Evolutionary conservation across 1,139 yeast genomes (phyloP), one percentile per base, ranked within the genome.

Genomic region (Arxiozyma heterogenica): DNA sequence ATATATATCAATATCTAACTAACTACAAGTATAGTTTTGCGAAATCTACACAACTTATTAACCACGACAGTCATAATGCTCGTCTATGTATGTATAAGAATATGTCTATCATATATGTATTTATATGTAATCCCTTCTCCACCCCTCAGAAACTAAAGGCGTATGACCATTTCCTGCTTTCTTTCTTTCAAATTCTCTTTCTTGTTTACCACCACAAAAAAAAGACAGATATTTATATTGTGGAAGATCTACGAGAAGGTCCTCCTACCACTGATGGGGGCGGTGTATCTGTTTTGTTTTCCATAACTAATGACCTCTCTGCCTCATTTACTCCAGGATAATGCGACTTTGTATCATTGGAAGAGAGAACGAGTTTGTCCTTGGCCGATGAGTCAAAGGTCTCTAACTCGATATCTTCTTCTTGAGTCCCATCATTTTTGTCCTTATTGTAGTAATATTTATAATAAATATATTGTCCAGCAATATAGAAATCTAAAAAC

Each of bases 401-500:
- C 41, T 52, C 41, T 42, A 53, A 44, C 41, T 52, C 54, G n/a
- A 47, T 49, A 20, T 47, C 54, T 34, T 51, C 46, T 47, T 41
- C 20, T 41, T 27, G 30, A 27, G 38, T 20, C 9, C 39, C 34
- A 15, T 41, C 20, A 9, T 25, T 20, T 6, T 46, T n/a, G 22
- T 50, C 25, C 20, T 39, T 48, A 53, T 59, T 18, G 49, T 67
- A 71, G 50, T 68, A 69, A 56, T 65, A 72, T 57, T 73, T 77
- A 66, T 79, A 86, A 65, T 83, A 78, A 51, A 85, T 73, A 66
- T 82, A 90, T 67, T 87, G 95, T 53, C 79, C 80, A 18, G 89
- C 90, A 56, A 89, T 86, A 60, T 83, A 78, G 46, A 86, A 70
- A 68, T 90, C 96, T 57, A 90, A 75, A 20, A 78, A 64, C 80